Percentiles rank a stretch among this genome's conserved stretches.
Conservation (phyloP, 805 yeast genomes). For the Lipomyces japonicus region DNA sequence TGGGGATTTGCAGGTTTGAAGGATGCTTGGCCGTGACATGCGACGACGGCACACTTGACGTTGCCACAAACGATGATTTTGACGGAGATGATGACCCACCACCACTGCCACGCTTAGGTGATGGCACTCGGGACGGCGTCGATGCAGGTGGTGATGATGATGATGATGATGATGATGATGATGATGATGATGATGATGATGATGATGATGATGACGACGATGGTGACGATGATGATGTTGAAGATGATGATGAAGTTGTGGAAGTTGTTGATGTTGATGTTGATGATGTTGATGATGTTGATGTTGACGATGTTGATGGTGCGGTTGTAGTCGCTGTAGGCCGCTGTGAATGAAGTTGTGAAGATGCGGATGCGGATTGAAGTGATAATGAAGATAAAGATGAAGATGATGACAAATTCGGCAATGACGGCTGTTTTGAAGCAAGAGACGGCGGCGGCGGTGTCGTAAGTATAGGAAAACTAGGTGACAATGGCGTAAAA, state of each 20-base stretch:
- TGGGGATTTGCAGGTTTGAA: slow-evolving; percentile 24
- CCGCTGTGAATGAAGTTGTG: neutral
- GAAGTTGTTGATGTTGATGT: slow-evolving; percentile 1
- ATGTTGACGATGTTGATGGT: neutral
- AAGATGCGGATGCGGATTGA: neutral
- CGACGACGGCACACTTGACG: slow-evolving; percentile 13
- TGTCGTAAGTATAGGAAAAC: neutral
- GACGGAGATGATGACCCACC: slow-evolving; percentile 1
- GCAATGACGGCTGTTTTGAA: slow-evolving; percentile 1
- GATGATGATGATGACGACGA: slow-evolving; percentile 1
- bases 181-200: neutral
- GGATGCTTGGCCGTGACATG: slow-evolving; percentile 5
- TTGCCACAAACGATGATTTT: slow-evolving; percentile 1
- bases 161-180: slow-evolving; percentile 1
- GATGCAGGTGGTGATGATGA: slow-evolving; percentile 6
- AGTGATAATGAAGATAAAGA: neutral
- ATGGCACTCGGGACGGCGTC: slow-evolving; percentile 13
- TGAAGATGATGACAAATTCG: neutral
- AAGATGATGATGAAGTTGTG: slow-evolving; percentile 1
- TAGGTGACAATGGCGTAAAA: neutral
- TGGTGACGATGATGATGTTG: slow-evolving; percentile 1
- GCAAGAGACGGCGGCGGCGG: neutral
- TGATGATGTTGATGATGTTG: slow-evolving; percentile 3
- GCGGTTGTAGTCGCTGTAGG: slow-evolving; percentile 1
- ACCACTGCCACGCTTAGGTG: too few relatives aligned